Percentiles rank a stretch among this genome's conserved stretches.
These are phyloP conservation scores for Aspergillus asperescens DNA, from an alignment of 495 filamentous ascomycete species.

Conservation along the genomic window DNA sequence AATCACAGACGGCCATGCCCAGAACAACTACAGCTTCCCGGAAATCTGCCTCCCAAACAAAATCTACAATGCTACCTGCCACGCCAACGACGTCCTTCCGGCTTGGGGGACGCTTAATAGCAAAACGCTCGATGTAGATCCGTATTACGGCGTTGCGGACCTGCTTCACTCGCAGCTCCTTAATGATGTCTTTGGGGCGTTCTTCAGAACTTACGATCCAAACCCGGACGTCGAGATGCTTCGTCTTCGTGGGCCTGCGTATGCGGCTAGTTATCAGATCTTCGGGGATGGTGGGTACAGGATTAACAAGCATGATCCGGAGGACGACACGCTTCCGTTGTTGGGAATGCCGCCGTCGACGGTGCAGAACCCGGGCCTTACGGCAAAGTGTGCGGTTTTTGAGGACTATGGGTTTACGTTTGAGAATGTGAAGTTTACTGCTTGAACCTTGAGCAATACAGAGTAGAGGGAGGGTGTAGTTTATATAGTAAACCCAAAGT, in stretches of 20 bases:
- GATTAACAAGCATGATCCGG: slow-evolving; percentile 5
- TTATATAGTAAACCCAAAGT: too few species aligned
- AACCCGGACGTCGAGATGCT: slow-evolving; percentile 21
- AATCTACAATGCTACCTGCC: slow-evolving; percentile 29
- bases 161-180: slow-evolving; percentile 25
- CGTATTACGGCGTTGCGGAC: slow-evolving; percentile 22
- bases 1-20: slow-evolving; percentile 25
- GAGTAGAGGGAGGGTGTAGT: too few species aligned
- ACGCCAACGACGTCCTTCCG: slow-evolving; percentile 26
- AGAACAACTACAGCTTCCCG: slow-evolving; percentile 16
- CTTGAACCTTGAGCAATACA: too few species aligned
- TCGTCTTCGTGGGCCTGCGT: slow-evolving; percentile 21
- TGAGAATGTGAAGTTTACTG: slow-evolving; percentile 9
- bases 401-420: slow-evolving; percentile 27
- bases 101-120: slow-evolving; percentile 30
- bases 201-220: slow-evolving; percentile 22
- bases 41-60: slow-evolving; percentile 27
- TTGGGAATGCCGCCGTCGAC: slow-evolving; percentile 14
- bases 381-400: slow-evolving; percentile 23
- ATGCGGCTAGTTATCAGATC: slow-evolving; percentile 12
- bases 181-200: slow-evolving; percentile 26
- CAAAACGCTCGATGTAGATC: slow-evolving; percentile 25
- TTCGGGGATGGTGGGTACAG: slow-evolving; percentile 10
- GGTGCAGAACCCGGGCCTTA: slow-evolving; percentile 12
- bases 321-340: neutral